Evolutionary conservation across 768 basidiomycete genomes (phyloP), one percentile per base, ranked within the genome.

Genomic region (Tricholoma hemisulphureum): DNA sequence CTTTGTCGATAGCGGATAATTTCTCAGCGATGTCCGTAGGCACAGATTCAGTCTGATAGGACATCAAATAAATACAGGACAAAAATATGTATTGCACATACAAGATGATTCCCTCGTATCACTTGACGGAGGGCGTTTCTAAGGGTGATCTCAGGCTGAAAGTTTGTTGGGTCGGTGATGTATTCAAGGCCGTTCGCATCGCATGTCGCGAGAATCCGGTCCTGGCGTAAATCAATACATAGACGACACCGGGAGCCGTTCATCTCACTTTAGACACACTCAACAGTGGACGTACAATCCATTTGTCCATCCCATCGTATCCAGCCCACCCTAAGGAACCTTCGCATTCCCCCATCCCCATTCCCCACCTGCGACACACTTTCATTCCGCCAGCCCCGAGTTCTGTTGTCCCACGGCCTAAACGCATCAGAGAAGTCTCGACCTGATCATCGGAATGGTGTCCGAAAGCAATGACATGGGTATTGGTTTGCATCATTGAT

Each of bases 371-470:
- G 10, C 92, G 80, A 48, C 77, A 73, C 1, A 73, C 73, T 37
- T 80, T 77, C 88, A 93, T 93, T 3, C 87, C 91, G 10, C 80
- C 80, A 1, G 85, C 80, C 0, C 88, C 88, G 14, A 81, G 55
- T 41, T 71, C 66, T 2, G 82, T 77, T 5, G 85, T 86, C 0
- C 87, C 85, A 59, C 71, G 79, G 5, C 82, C 77, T 14, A 88
- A 67, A 5, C 92, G 83, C 78, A 92, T 84, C 52, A 94, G 71
- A 28, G 84, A 79, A 0, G 92, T 94, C 68, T 94, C 92, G 9
- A 93, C 80, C 67, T 93, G 90, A 66, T 94, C 92, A 65, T 94
- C 90, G 3, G 80, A 80, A 65, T 94, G 92, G 63, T 94, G 92
- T 0, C 82, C 92, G 50, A 87, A 79, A 1, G 87, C 87, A 54